These are phyloP conservation scores for Nakazawaea peltata DNA, from an alignment of 805 yeast species.

Conservation along the genomic window DNA sequence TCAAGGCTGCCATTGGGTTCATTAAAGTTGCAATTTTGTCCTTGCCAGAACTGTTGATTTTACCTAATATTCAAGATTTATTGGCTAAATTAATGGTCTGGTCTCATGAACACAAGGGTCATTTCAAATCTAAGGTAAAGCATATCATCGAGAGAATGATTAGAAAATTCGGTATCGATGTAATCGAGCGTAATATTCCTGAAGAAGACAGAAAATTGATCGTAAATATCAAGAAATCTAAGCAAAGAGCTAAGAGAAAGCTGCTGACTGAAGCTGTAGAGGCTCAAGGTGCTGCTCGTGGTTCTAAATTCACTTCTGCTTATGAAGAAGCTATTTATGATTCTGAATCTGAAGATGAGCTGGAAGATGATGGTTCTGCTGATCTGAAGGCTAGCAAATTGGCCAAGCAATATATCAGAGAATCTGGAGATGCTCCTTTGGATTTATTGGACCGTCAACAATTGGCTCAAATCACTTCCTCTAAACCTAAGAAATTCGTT, in stretches of 20 bases:
- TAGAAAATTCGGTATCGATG: conserved; percentile 85
- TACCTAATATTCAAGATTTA: conserved; percentile 55
- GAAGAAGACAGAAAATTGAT: conserved; percentile 82
- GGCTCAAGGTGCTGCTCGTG: conserved; percentile 14
- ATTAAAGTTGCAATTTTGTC: conserved; percentile 82
- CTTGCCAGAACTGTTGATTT: conserved; percentile 71
- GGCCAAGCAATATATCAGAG: conserved; percentile 63
- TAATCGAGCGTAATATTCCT: conserved; percentile 78
- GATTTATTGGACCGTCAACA: conserved; percentile 84
- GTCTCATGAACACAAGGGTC: conserved; percentile 95
- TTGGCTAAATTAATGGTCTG: conserved; percentile 74
- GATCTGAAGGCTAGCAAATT: conserved; percentile 15
- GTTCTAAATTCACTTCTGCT: conserved; percentile 61
- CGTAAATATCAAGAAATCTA: conserved; percentile 76
- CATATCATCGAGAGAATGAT: conserved; percentile 88
- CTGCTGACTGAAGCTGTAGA: conserved; percentile 28
- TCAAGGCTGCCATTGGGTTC: conserved; percentile 89
- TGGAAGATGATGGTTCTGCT: not conserved
- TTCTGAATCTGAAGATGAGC: conserved; percentile 44
- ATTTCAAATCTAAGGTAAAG: conserved; percentile 86
- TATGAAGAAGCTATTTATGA: conserved; percentile 86
- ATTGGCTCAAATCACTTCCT: conserved; percentile 80
- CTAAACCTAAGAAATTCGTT: conserved; percentile 61
- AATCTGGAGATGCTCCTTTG: conserved; percentile 66
- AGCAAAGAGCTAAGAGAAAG: conserved; percentile 78